Conservation (phyloP, 805 yeast species). For the Candida mattraensis region DNA sequence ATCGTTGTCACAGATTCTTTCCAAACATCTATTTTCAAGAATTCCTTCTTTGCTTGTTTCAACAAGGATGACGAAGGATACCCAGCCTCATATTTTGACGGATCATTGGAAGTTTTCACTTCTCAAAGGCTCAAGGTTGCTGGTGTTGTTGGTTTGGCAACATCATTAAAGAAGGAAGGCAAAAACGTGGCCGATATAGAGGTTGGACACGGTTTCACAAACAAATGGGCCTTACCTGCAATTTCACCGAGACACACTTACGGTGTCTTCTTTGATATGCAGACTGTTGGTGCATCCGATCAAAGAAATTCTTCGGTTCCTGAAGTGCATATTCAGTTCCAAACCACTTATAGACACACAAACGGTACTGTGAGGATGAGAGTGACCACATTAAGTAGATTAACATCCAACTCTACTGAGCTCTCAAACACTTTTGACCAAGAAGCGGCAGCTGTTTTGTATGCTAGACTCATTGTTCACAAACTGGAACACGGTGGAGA, state of each 20-base stretch:
- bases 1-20: slow-evolving; percentile 87
- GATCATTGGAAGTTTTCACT: slow-evolving; percentile 82
- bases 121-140: slow-evolving; percentile 84
- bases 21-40: slow-evolving; percentile 92
- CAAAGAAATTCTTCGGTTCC: slow-evolving; percentile 38
- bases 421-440: slow-evolving; percentile 81
- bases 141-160: slow-evolving; percentile 93
- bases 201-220: slow-evolving; percentile 91
- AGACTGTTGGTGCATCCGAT: slow-evolving; percentile 46
- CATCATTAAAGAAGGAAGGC: slow-evolving; percentile 66
- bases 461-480: slow-evolving; percentile 88
- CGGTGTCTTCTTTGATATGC: slow-evolving; percentile 86
- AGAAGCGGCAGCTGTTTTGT: slow-evolving; percentile 94
- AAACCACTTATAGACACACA: slow-evolving; percentile 94
- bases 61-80: slow-evolving; percentile 84
- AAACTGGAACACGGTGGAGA: slow-evolving; percentile 79
- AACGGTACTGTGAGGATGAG: slow-evolving; percentile 86
- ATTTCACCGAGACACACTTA: slow-evolving; percentile 86
- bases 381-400: slow-evolving; percentile 78
- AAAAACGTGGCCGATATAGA: slow-evolving; percentile 86
- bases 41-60: slow-evolving; percentile 84
- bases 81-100: slow-evolving; percentile 88
- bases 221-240: slow-evolving; percentile 82
- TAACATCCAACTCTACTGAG: slow-evolving; percentile 50
- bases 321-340: slow-evolving; percentile 60